Percentiles rank a stretch among this genome's conserved stretches.
Conservation (phyloP, 768 basidiomycete species). For the Suillus decipiens region DNA sequence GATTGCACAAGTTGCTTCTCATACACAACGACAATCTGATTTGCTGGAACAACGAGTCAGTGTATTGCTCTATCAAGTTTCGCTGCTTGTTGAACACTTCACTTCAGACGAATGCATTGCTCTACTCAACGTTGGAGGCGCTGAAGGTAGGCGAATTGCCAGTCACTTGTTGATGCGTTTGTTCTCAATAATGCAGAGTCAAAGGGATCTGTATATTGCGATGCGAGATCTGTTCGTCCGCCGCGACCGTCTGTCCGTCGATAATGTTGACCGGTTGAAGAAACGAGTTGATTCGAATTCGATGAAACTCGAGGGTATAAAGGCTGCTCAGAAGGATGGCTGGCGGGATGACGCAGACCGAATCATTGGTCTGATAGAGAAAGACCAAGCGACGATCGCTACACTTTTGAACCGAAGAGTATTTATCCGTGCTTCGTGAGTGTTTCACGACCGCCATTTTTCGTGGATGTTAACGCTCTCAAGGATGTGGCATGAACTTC, state of each 20-base stretch:
- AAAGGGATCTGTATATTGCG: conserved; percentile 86
- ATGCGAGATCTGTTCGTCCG: conserved; percentile 85
- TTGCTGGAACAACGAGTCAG: conserved; percentile 71
- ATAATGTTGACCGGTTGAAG: conserved; percentile 85
- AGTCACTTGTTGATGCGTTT: conserved; percentile 13
- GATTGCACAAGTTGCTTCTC: conserved; percentile 62
- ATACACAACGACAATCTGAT: conserved; percentile 73
- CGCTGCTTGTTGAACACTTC: conserved; percentile 11
- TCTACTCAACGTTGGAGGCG: conserved; percentile 72
- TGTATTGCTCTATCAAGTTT: conserved; percentile 10
- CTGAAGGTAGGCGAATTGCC: conserved; percentile 57
- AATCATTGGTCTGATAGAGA: conserved; percentile 69
- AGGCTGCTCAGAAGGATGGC: conserved; percentile 69
- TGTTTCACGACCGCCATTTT: conserved; percentile 7
- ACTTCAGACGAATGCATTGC: conserved; percentile 57
- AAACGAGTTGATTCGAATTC: conserved; percentile 81
- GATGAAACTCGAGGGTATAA: conserved; percentile 74
- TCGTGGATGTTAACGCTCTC: conserved; percentile 10
- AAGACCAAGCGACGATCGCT: conserved; percentile 81
- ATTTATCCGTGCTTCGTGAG: conserved; percentile 86
- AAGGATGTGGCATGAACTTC: conserved; percentile 96
- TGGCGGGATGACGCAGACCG: conserved; percentile 89
- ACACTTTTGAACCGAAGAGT: conserved; percentile 75
- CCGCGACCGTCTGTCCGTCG: conserved; percentile 85
- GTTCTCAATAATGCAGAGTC: conserved; percentile 43